Conservation (phyloP, 148 eudicot genomes). For the Diospyros lotus region DNA sequence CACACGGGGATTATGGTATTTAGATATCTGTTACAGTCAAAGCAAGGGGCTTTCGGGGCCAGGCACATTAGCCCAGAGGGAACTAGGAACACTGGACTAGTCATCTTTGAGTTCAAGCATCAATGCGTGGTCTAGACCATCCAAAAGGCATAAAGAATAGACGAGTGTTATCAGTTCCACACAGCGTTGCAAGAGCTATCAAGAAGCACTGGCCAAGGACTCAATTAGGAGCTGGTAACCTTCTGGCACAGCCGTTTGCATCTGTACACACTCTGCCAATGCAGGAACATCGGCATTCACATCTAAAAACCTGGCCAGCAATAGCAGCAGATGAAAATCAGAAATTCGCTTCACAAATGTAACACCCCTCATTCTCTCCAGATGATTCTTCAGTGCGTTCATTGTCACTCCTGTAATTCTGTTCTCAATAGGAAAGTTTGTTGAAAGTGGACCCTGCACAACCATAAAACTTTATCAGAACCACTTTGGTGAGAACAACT, state of each 20-base stretch:
- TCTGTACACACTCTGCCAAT: constrained; percentile 57
- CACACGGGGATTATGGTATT: background rate
- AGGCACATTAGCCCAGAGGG: background rate
- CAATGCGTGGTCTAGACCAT: background rate
- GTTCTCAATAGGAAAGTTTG: constrained; percentile 83
- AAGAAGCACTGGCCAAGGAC: constrained; percentile 78
- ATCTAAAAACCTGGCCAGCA: constrained; percentile 61
- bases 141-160: background rate
- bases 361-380: constrained; percentile 64
- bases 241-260: constrained; percentile 66
- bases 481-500: background rate
- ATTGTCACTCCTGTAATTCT: constrained; percentile 54
- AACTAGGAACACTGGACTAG: constrained; percentile 5
- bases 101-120: background rate
- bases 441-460: constrained; percentile 81
- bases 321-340: constrained; percentile 84
- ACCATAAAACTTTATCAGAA: background rate
- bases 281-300: constrained; percentile 80
- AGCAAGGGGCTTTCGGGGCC: background rate
- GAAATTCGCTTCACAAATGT: constrained; percentile 86
- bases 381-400: constrained; percentile 64
- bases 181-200: background rate
- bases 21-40: background rate
- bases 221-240: constrained; percentile 90
- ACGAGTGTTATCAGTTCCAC: background rate